Evolutionary conservation across 495 filamentous ascomycete species (phyloP).

Genomic region (Rusavskia elegans): DNA sequence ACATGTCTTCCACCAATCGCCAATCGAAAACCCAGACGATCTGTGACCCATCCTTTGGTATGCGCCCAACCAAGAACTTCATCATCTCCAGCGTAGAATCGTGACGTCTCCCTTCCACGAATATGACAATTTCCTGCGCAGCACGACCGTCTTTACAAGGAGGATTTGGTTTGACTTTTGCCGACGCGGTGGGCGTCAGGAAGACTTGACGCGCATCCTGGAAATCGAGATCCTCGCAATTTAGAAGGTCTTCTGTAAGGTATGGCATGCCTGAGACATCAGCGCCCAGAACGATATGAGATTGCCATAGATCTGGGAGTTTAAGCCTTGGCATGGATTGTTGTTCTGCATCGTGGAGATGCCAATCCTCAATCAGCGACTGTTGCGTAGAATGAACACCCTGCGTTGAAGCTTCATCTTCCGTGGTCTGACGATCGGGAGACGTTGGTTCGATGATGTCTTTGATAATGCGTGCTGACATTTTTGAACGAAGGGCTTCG

Average conservation of each 20-base stretch:
- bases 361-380: background rate
- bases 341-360: background rate
- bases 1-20: slow-evolving; percentile 2
- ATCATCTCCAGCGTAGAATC: background rate
- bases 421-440: background rate
- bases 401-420: background rate
- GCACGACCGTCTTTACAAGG: background rate
- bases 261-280: background rate
- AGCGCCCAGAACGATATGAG: background rate
- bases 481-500: background rate
- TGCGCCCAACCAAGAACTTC: background rate
- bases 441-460: background rate
- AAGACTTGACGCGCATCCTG: background rate
- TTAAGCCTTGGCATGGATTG: background rate
- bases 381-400: background rate
- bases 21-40: slow-evolving; percentile 7
- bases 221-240: background rate
- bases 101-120: background rate
- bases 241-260: background rate
- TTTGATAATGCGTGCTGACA: background rate
- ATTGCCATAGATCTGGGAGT: background rate
- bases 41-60: background rate
- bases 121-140: background rate
- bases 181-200: background rate
- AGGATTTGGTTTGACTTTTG: background rate